phyloP scores from a whole-genome alignment of 495 filamentous ascomycete species.

The Penicillium flavigenum region DNA sequence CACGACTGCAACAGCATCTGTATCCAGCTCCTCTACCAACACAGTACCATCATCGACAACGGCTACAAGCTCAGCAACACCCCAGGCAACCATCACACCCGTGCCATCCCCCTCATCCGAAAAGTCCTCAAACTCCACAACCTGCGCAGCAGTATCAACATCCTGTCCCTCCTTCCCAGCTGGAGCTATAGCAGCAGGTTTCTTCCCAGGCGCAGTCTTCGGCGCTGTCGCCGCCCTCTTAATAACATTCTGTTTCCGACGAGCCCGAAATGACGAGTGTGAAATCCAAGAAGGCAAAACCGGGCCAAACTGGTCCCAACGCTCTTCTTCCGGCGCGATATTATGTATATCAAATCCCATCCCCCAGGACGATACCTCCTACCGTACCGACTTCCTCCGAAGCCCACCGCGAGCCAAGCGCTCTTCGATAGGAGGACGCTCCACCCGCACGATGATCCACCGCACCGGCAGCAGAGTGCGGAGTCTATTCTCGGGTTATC shows the following conservation, averaged over 20 bases:
- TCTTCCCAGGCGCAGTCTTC: conserved; percentile 61
- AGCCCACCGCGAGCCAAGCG: conserved; percentile 23
- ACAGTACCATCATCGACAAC: conserved; percentile 13
- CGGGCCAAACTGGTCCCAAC: conserved; percentile 30
- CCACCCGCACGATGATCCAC: conserved; percentile 37
- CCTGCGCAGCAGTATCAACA: conserved; percentile 13
- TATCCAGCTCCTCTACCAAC: background rate
- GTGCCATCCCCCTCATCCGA: conserved; percentile 24
- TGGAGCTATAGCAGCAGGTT: conserved; percentile 56
- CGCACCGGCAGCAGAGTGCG: conserved; percentile 40
- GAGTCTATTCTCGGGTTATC: conserved; percentile 34
- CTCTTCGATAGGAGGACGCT: conserved; percentile 26
- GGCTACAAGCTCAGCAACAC: conserved; percentile 23
- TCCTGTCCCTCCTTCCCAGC: conserved; percentile 49
- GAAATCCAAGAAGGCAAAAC: conserved; percentile 18
- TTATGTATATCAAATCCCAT: conserved; percentile 58
- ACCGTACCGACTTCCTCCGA: conserved; percentile 59
- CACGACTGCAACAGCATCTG: conserved; percentile 24
- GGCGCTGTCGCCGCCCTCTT: conserved; percentile 51
- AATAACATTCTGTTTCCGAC: conserved; percentile 44
- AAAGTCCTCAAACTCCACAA: conserved; percentile 18
- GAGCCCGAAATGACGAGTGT: conserved; percentile 17
- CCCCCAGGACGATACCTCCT: conserved; percentile 45
- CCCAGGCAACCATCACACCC: conserved; percentile 20
- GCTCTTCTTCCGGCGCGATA: conserved; percentile 43